Conservation (phyloP, 495 filamentous ascomycete species). For the Talaromyces stipitatus region DNA sequence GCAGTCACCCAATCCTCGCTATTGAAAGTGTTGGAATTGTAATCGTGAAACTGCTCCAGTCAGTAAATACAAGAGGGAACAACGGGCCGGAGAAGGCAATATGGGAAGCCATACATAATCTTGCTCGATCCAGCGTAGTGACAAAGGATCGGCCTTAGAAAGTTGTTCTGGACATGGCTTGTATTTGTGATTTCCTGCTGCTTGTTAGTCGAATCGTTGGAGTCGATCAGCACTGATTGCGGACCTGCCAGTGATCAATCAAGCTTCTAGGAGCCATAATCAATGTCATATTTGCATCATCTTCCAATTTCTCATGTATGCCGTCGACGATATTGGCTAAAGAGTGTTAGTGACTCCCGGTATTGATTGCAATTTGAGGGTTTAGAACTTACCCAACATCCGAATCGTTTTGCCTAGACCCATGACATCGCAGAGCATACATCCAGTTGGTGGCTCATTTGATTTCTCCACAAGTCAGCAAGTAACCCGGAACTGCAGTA, state of each 20-base stretch:
- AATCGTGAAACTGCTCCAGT: conserved; percentile 33
- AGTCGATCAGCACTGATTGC: not conserved
- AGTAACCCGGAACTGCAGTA: too few relatives aligned
- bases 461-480: conserved; percentile 44
- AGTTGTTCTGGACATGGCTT: conserved; percentile 22
- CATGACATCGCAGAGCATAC: conserved; percentile 54
- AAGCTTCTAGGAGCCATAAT: conserved; percentile 41
- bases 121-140: conserved; percentile 12
- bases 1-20: conserved; percentile 24
- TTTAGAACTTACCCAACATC: conserved; percentile 22
- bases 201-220: not conserved
- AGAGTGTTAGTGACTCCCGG: not conserved
- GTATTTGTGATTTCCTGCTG: conserved; percentile 27
- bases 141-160: conserved; percentile 10
- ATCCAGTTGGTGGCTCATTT: conserved; percentile 33
- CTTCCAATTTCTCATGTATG: conserved; percentile 19
- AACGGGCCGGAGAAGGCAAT: not conserved
- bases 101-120: conserved; percentile 16
- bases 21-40: conserved; percentile 41
- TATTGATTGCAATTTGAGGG: not conserved
- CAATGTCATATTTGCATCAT: conserved; percentile 32
- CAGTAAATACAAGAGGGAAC: not conserved
- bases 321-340: conserved; percentile 41
- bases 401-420: conserved; percentile 56
- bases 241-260: conserved; percentile 33